Conservation (phyloP, 805 yeast genomes). For the Candida vaughaniae region DNA sequence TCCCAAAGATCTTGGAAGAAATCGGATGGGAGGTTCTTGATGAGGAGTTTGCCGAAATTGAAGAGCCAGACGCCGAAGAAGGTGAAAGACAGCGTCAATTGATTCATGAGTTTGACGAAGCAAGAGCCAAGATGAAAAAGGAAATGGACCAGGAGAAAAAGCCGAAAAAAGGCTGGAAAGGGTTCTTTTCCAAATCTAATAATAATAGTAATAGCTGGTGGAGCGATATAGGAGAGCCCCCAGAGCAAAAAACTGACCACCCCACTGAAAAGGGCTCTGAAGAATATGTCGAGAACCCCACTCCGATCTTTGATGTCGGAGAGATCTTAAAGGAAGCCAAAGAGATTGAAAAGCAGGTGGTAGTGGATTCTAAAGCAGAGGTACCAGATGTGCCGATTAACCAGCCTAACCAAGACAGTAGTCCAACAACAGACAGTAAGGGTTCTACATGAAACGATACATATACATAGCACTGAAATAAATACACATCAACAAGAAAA, state of each 20-base stretch:
- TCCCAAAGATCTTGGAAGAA: conserved; percentile 73
- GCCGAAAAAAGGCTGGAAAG: conserved; percentile 45
- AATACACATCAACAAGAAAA: no score
- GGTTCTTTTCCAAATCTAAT: conserved; percentile 48
- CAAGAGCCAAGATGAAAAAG: conserved; percentile 58
- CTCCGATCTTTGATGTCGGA: conserved; percentile 43
- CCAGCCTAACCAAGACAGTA: conserved; percentile 4
- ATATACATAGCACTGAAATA: no score
- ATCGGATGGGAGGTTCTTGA: conserved; percentile 79
- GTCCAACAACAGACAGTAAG: no score
- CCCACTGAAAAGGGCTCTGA: conserved; percentile 1
- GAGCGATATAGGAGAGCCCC: conserved; percentile 34
- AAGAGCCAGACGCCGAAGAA: conserved; percentile 90
- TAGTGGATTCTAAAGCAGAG: conserved; percentile 18
- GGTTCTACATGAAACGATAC: no score
- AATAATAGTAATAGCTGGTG: conserved; percentile 68
- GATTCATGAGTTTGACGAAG: conserved; percentile 82
- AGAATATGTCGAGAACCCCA: conserved; percentile 17
- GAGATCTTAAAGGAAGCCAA: conserved; percentile 44
- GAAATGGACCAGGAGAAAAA: conserved; percentile 30
- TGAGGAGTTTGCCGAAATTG: conserved; percentile 93
- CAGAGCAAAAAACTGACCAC: conserved; percentile 8
- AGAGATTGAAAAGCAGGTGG: conserved; percentile 34
- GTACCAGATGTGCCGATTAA: conserved; percentile 17
- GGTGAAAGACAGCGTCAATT: conserved; percentile 80